phyloP scores from a whole-genome alignment of 75 land plant genomes.

The Picea glauca region DNA sequence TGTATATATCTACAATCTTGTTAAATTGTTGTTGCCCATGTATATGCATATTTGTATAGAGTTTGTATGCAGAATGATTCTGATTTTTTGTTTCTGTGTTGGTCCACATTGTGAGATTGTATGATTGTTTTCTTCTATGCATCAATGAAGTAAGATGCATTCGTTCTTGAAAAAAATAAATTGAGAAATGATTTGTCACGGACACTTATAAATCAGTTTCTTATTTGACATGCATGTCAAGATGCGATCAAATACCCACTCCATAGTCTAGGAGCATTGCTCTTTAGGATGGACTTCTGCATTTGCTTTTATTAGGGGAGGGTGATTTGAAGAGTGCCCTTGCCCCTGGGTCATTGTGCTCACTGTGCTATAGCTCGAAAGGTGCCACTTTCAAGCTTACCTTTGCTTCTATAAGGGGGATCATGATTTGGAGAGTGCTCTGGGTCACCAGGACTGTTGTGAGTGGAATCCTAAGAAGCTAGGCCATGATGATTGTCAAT shows the following conservation, averaged over 20 bases:
- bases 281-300: background rate
- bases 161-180: background rate
- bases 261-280: background rate
- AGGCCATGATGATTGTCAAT: no score
- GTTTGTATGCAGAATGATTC: background rate
- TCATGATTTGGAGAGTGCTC: no score
- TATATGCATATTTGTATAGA: background rate
- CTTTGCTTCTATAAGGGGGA: no score
- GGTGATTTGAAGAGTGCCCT: no score
- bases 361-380: no score
- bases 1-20: slow-evolving; percentile 1
- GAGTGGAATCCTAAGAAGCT: no score
- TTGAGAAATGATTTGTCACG: background rate
- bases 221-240: background rate
- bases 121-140: background rate
- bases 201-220: background rate
- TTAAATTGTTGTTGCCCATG: background rate
- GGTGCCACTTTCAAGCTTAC: no score
- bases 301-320: background rate
- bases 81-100: background rate
- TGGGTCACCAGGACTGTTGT: no score
- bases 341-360: no score
- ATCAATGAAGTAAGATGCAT: background rate
- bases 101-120: background rate
- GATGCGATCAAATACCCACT: background rate